A percentile compares a stretch with the other conserved stretches of the same genome.
phyloP scores from a whole-genome alignment of 176 grass and related monocot species.

The Secale cereale region DNA sequence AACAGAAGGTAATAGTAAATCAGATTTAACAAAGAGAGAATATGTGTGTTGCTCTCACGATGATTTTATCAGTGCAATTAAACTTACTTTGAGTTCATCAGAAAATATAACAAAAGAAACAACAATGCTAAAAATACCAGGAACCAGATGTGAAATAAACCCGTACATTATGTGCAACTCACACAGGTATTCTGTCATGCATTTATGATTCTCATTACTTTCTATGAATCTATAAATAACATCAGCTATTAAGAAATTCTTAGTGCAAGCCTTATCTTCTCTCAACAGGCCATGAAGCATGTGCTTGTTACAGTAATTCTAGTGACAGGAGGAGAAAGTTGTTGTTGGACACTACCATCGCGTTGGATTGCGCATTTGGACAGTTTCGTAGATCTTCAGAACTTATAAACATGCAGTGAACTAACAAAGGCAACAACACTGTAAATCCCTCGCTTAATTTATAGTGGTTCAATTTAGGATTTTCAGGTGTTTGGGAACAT shows the following conservation, averaged over 20 bases:
- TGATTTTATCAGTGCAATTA: background rate
- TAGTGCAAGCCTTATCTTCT: constrained; percentile 2
- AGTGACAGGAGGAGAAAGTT: background rate
- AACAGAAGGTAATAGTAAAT: background rate
- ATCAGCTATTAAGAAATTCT: background rate
- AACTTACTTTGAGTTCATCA: constrained; percentile 1
- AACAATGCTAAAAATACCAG: background rate
- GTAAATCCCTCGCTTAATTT: background rate
- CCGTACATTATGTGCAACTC: background rate
- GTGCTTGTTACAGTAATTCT: background rate
- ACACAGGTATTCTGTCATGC: background rate
- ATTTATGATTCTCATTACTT: background rate
- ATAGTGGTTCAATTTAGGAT: background rate
- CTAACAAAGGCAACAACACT: background rate
- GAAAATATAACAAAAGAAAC: background rate
- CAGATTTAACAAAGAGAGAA: constrained; percentile 11
- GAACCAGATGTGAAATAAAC: background rate
- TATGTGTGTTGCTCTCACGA: background rate
- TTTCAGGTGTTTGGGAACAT: background rate
- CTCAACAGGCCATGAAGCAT: background rate
- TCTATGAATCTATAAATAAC: background rate
- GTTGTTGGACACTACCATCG: background rate
- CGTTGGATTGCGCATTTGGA: background rate
- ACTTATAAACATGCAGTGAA: background rate
- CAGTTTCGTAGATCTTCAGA: background rate